Percentiles rank a stretch among this genome's conserved stretches.
phyloP scores from a whole-genome alignment of 441 rosid genomes.

The Mallotus repandus region DNA sequence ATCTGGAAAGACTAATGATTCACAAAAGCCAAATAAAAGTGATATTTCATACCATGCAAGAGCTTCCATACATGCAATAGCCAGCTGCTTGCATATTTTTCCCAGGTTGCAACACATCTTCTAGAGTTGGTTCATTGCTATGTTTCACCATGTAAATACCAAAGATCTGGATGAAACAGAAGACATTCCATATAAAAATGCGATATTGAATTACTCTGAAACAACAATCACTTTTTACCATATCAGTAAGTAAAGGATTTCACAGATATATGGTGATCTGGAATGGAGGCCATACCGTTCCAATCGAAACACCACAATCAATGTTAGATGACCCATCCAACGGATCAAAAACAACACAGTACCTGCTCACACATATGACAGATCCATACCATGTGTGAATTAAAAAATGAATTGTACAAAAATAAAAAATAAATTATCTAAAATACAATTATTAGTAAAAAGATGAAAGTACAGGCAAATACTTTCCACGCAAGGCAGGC shows the following conservation, averaged over 20 bases:
- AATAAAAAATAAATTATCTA: background rate
- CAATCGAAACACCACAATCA: constrained; percentile 97
- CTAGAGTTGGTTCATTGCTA: constrained; percentile 64
- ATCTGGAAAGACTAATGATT: background rate
- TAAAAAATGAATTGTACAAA: background rate
- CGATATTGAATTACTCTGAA: constrained; percentile 25
- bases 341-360: constrained; percentile 94
- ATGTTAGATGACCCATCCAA: constrained; percentile 98
- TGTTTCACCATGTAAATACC: constrained; percentile 82
- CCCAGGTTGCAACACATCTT: constrained; percentile 89
- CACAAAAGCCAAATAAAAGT: background rate
- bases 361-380: constrained; percentile 39
- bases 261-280: background rate
- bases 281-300: constrained; percentile 61
- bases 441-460: constrained; percentile 7
- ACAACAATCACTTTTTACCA: constrained; percentile 10
- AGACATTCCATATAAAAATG: background rate
- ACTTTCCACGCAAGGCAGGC: constrained; percentile 78
- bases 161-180: constrained; percentile 65
- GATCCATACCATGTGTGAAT: background rate
- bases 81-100: constrained; percentile 91
- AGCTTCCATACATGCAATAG: constrained; percentile 99
- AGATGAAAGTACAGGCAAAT: constrained; percentile 15
- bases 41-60: constrained; percentile 72
- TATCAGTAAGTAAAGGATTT: constrained; percentile 15